Evolutionary conservation across 257 asterid genomes (phyloP).

Genomic region (Oldenlandia corymbosa): DNA sequence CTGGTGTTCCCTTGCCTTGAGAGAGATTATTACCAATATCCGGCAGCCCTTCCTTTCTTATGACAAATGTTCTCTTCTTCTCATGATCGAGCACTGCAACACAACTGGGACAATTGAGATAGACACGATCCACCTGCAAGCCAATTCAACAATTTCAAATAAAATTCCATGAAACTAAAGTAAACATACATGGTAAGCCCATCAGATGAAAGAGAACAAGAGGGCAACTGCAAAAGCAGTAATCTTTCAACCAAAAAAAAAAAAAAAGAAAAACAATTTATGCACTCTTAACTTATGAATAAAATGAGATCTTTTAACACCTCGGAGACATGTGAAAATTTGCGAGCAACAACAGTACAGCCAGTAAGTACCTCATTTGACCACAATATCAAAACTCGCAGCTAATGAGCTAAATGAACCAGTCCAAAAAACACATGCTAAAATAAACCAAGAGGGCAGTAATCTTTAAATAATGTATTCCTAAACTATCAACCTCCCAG

Average conservation of each 20-base stretch:
- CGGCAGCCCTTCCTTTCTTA: slow-evolving; percentile 82
- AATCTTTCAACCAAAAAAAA: too few relatives aligned
- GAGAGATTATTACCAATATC: slow-evolving; percentile 52
- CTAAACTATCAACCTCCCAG: too few relatives aligned
- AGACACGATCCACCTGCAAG: slow-evolving; percentile 80
- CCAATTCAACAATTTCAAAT: neutral
- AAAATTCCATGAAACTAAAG: neutral
- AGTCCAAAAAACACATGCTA: too few relatives aligned
- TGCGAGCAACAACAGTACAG: neutral
- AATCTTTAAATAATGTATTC: too few relatives aligned
- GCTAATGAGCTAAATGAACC: neutral
- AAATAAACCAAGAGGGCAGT: too few relatives aligned
- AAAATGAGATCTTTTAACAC: too few relatives aligned
- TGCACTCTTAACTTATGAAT: too few relatives aligned
- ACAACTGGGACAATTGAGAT: slow-evolving; percentile 60
- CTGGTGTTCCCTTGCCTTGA: neutral
- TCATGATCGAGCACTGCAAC: slow-evolving; percentile 86
- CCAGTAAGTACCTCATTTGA: neutral
- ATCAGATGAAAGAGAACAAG: neutral
- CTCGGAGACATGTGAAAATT: neutral
- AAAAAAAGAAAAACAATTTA: too few relatives aligned
- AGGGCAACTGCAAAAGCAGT: too few relatives aligned
- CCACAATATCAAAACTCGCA: neutral
- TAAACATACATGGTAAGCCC: neutral
- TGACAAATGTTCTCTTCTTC: slow-evolving; percentile 71